Conservation (phyloP, 495 filamentous ascomycete genomes). For the Saxophila tyrrhenica region DNA sequence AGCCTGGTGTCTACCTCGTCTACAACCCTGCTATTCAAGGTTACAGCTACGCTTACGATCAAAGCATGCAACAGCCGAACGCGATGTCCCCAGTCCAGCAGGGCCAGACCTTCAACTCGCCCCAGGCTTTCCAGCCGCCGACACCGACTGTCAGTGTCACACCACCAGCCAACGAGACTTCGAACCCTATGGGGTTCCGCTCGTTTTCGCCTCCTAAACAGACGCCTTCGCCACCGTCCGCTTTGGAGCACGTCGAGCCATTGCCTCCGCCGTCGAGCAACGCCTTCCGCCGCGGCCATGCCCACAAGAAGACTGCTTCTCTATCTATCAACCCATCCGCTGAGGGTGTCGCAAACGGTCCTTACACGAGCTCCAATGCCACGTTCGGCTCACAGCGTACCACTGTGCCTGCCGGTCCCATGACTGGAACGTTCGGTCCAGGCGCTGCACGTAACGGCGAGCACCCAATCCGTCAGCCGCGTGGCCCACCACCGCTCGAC, state of each 20-base stretch:
- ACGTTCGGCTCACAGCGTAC: constrained; percentile 33
- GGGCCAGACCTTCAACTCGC: constrained; percentile 14
- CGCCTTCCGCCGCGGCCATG: constrained; percentile 66
- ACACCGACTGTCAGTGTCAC: constrained; percentile 38
- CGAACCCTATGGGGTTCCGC: constrained; percentile 39
- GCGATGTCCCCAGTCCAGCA: constrained; percentile 29
- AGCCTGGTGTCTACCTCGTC: constrained; percentile 65
- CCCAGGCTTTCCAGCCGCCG: constrained; percentile 29
- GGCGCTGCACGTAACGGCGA: constrained; percentile 88
- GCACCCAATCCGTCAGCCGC: constrained; percentile 87
- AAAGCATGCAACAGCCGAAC: constrained; percentile 37
- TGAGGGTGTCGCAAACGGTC: constrained; percentile 51
- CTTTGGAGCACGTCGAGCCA: constrained; percentile 45
- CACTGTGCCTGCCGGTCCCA: constrained; percentile 62
- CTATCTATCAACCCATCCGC: constrained; percentile 52
- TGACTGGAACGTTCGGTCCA: constrained; percentile 81
- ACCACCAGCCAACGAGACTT: constrained; percentile 20
- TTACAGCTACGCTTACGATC: constrained; percentile 60
- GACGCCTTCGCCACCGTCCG: constrained; percentile 44
- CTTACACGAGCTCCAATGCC: constrained; percentile 49
- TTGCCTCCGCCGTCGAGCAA: constrained; percentile 71
- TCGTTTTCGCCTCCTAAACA: constrained; percentile 62
- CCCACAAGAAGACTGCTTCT: constrained; percentile 80
- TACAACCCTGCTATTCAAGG: constrained; percentile 77
- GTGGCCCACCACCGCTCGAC: constrained; percentile 82